A percentile compares a stretch with the other conserved stretches of the same genome.
Conservation (phyloP, 805 yeast genomes). For the Kuraishia floccosa region DNA sequence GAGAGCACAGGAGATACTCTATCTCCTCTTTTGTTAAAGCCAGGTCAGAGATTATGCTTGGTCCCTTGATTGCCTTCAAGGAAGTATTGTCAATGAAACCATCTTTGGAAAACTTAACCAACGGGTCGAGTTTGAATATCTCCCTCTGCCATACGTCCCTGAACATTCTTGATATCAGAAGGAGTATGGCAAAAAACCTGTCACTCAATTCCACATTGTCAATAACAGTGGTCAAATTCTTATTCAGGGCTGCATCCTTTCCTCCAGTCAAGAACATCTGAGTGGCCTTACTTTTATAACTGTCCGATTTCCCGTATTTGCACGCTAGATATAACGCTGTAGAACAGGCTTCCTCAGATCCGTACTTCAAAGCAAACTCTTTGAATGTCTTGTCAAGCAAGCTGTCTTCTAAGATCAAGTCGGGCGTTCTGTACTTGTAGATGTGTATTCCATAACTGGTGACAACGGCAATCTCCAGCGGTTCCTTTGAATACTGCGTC, state of each 20-base stretch:
- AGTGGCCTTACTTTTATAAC: conserved; percentile 32
- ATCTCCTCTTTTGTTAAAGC: conserved; percentile 37
- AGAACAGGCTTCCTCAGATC: conserved; percentile 83
- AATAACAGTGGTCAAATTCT: conserved; percentile 27
- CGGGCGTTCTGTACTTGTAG: conserved; percentile 72
- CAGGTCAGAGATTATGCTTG: conserved; percentile 29
- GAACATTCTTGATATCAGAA: conserved; percentile 67
- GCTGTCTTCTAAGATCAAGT: conserved; percentile 55
- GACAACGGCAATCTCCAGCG: conserved; percentile 68
- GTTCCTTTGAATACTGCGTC: conserved; percentile 61
- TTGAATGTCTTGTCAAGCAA: conserved; percentile 56
- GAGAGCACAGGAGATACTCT: conserved; percentile 62
- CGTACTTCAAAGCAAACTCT: conserved; percentile 67
- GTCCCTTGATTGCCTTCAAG: conserved; percentile 27
- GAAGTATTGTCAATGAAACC: conserved; percentile 25
- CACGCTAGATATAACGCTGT: conserved; percentile 80
- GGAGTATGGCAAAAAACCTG: conserved; percentile 78
- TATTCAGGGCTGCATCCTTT: conserved; percentile 31
- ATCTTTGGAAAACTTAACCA: conserved; percentile 19
- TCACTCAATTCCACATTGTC: conserved; percentile 85
- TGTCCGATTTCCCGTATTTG: conserved; percentile 50
- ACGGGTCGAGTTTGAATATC: conserved; percentile 37
- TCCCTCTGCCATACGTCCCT: conserved; percentile 70
- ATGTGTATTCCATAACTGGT: conserved; percentile 72
- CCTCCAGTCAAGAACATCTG: conserved; percentile 43